These are phyloP conservation scores for Chamaecrista fasciculata DNA, from an alignment of 306 rosid species.

Conservation along the genomic window DNA sequence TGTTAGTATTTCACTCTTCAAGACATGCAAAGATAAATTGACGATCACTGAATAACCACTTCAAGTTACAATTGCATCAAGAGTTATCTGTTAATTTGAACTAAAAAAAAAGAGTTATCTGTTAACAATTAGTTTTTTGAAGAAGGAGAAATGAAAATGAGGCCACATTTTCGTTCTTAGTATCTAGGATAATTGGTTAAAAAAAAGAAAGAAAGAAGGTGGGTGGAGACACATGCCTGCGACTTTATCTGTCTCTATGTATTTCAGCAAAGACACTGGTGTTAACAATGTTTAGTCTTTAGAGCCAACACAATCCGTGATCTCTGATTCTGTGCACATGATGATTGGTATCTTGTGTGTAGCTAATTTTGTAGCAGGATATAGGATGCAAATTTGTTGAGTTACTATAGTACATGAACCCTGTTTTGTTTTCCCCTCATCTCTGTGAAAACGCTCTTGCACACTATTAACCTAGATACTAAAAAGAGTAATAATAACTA, in stretches of 20 bases:
- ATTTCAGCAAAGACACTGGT: background rate
- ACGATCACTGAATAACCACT: background rate
- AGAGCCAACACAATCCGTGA: background rate
- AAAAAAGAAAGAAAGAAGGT: background rate
- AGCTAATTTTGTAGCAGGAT: background rate
- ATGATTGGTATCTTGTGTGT: background rate
- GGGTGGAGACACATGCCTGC: background rate
- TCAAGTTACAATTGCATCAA: background rate
- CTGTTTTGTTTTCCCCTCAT: background rate
- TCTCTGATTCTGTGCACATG: background rate
- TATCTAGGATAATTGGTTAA: background rate
- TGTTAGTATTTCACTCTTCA: background rate
- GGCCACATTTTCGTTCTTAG: background rate
- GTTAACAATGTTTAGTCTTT: background rate
- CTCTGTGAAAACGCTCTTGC: background rate
- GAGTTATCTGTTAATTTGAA: background rate
- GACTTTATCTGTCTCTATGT: background rate
- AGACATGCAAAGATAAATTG: background rate
- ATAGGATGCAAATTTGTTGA: background rate
- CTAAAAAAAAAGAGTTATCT: no score
- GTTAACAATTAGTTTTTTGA: background rate
- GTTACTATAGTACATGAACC: background rate
- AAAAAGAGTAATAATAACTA: background rate
- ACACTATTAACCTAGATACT: background rate
- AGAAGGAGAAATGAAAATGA: background rate